These are phyloP conservation scores for Myxozyma mucilagina DNA, from an alignment of 805 yeast species.

Conservation along the genomic window DNA sequence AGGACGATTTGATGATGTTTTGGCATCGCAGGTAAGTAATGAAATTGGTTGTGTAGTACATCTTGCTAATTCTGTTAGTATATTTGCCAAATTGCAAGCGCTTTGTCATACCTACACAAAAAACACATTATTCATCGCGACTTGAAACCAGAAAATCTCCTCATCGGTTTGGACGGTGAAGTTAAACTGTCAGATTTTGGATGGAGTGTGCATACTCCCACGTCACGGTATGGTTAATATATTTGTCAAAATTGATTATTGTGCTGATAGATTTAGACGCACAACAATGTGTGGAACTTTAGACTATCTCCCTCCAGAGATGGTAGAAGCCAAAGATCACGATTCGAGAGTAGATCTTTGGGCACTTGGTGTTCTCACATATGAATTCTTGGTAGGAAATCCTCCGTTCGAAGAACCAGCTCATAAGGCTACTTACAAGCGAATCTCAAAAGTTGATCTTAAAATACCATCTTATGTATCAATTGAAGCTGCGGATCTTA, in stretches of 20 bases:
- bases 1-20: constrained; percentile 67
- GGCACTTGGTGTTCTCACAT: constrained; percentile 87
- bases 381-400: constrained; percentile 80
- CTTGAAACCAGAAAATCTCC: constrained; percentile 89
- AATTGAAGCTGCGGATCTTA: constrained; percentile 74
- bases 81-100: constrained; percentile 79
- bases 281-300: constrained; percentile 92
- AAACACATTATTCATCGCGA: constrained; percentile 88
- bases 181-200: constrained; percentile 93
- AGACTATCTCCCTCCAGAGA: constrained; percentile 93
- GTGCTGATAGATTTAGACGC: constrained; percentile 45
- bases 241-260: not conserved
- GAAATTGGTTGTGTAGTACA: not conserved
- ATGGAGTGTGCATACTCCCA: constrained; percentile 79
- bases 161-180: constrained; percentile 71
- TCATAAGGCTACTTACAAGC: constrained; percentile 67
- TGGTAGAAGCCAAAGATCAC: constrained; percentile 81
- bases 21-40: constrained; percentile 56
- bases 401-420: constrained; percentile 93
- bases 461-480: constrained; percentile 70
- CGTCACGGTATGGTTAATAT: constrained; percentile 37
- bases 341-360: constrained; percentile 81
- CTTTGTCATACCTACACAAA: constrained; percentile 72
- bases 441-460: constrained; percentile 77
- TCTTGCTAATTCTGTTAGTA: constrained; percentile 45